Evolutionary conservation across 495 filamentous ascomycete species (phyloP), one percentile per base, ranked within the genome.

Genomic region (Aspergillus wentii): DNA sequence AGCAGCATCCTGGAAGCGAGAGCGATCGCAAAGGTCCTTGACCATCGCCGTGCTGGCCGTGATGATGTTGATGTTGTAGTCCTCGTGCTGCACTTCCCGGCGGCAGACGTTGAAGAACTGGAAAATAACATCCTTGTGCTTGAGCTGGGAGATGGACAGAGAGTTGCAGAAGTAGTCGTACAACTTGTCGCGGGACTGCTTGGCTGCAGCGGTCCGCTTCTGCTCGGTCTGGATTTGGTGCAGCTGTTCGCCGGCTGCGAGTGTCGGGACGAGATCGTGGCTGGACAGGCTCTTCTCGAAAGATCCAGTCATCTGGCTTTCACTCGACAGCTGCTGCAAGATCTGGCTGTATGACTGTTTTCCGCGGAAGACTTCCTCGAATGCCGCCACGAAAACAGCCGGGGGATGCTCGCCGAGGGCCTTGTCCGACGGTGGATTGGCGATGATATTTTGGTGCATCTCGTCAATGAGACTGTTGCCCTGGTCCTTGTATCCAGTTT

Each of bases 301-400:
- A 14, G 68, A 56, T 51, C 77, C 72, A 43, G 80, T 79, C 0
- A 79, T 65, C 4, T 74, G 52, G 17, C 68, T 76, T 54, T 85
- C 79, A 7, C 68, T 66, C 4, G 74, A 48, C 25, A 80, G 63
- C 30, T 76, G 71, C 4, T 62, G 65, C 62, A 84, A 78, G 44
- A 81, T 65, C 48, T 78, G 65, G 0, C 69, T 66, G 39, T 71
- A 77, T 9, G 39, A 57, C 13, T 51, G 49, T 4, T 52, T 52
- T 33, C 64, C 61, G 17, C 51, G 43, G 16, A 74, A 64, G 0
- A 54, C 53, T 49, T 79, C 73, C 42, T 80, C 77, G 37, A 82
- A 80, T 1, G 75, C 63, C 10, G 79, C 71, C 0, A 80, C 61
- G 53, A 83, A 85, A 2, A 82, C 70, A 10, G 76, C 76, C 5